Evolutionary conservation across 768 basidiomycete species (phyloP).

Genomic region (Steccherinum ochraceum): DNA sequence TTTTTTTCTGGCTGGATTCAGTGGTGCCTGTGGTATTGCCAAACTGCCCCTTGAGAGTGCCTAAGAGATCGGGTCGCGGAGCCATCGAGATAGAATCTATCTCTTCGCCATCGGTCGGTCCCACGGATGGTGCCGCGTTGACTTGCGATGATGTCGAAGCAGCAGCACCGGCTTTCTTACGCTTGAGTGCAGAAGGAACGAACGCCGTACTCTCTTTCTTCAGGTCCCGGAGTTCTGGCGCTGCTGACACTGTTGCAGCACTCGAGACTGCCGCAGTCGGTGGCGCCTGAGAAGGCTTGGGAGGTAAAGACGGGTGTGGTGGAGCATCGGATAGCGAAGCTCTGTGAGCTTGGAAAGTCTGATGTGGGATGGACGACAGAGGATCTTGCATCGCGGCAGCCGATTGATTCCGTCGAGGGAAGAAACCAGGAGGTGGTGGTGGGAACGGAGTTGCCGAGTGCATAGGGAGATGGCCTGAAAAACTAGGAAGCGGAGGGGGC

Average conservation of each 20-base stretch:
- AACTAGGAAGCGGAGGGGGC: conserved; percentile 27
- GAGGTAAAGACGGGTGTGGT: conserved; percentile 14
- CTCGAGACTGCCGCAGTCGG: conserved; percentile 30
- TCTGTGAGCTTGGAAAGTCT: conserved; percentile 74
- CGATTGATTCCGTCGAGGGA: conserved; percentile 47
- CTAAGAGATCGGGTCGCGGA: conserved; percentile 61
- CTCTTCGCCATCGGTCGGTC: conserved; percentile 27
- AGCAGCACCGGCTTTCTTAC: conserved; percentile 47
- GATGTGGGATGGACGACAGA: conserved; percentile 65
- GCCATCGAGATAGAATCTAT: conserved; percentile 23
- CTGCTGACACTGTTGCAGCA: conserved; percentile 74
- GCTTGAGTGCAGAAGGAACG: conserved; percentile 75
- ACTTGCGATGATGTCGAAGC: conserved; percentile 32
- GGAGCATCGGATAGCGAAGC: conserved; percentile 28
- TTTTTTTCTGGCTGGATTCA: conserved; percentile 11
- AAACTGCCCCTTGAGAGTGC: conserved; percentile 54
- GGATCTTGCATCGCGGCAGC: conserved; percentile 65
- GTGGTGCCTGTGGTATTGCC: conserved; percentile 28
- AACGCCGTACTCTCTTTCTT: conserved; percentile 95
- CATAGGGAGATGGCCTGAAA: too few species aligned
- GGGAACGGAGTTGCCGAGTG: conserved; percentile 12
- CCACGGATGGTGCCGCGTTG: conserved; percentile 60
- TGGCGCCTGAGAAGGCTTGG: conserved; percentile 22
- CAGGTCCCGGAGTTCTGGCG: conserved; percentile 83
- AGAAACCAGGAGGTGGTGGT: conserved; percentile 61